Conservation (phyloP, 2,329 filamentous ascomycete species). For the Plectosphaerella sp. region DNA sequence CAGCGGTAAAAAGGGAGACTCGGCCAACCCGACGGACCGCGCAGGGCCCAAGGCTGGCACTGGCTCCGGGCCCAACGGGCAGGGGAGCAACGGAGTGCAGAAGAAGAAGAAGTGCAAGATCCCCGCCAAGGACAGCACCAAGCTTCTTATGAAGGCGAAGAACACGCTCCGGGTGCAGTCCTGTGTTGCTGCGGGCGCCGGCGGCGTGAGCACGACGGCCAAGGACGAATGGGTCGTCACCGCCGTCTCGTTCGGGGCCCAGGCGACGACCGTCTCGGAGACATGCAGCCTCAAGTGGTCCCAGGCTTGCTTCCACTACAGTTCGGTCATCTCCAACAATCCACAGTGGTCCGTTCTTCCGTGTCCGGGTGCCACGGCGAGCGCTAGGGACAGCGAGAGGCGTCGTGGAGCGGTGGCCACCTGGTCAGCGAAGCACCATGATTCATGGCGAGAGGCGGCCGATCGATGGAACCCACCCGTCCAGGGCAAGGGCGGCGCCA, state of each 20-base stretch:
- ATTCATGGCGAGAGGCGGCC: not conserved
- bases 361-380: conserved; percentile 7
- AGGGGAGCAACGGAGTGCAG: not conserved
- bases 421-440: too few relatives aligned
- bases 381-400: not conserved
- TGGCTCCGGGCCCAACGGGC: not conserved
- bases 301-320: conserved; percentile 19
- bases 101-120: conserved; percentile 9
- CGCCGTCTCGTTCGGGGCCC: conserved; percentile 7
- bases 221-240: conserved; percentile 12
- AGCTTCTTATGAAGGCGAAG: conserved; percentile 1
- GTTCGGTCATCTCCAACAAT: conserved; percentile 12
- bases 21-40: conserved; percentile 4
- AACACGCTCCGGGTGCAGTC: conserved; percentile 12
- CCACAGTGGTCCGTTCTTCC: conserved; percentile 5
- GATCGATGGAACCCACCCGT: too few relatives aligned
- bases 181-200: conserved; percentile 9
- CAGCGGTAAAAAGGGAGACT: conserved; percentile 5
- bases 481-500: too few relatives aligned
- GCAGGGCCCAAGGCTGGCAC: not conserved
- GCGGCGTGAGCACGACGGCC: not conserved
- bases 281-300: conserved; percentile 8
- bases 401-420: not conserved
- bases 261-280: conserved; percentile 4
- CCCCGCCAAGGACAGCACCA: conserved; percentile 1